Percentiles rank a stretch among this genome's conserved stretches.
Evolutionary conservation across 805 yeast species (phyloP).

Genomic region (Candida tammaniensis): DNA sequence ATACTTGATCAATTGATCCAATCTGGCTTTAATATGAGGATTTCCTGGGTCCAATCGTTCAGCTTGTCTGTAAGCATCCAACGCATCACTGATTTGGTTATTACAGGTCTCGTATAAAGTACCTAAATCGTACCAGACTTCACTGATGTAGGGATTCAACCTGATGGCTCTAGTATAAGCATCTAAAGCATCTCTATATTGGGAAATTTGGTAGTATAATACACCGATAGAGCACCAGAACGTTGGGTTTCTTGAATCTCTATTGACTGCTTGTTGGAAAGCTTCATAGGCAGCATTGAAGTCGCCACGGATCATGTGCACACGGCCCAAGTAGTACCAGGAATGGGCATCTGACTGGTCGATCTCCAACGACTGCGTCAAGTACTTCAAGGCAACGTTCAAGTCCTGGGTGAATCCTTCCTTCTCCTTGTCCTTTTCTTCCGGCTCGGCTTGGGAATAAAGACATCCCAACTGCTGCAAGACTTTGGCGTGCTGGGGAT

Average conservation of each 20-base stretch:
- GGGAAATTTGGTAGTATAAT: slow-evolving; percentile 91
- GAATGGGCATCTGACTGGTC: slow-evolving; percentile 92
- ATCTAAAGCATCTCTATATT: slow-evolving; percentile 93
- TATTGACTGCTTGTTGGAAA: slow-evolving; percentile 96
- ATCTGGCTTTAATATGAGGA: slow-evolving; percentile 89
- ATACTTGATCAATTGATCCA: slow-evolving; percentile 77
- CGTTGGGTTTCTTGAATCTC: slow-evolving; percentile 95
- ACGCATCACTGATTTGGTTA: slow-evolving; percentile 90
- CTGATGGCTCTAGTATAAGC: slow-evolving; percentile 97
- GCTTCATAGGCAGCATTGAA: slow-evolving; percentile 97
- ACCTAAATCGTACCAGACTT: slow-evolving; percentile 98
- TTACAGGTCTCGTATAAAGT: slow-evolving; percentile 96
- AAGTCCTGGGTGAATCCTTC: slow-evolving; percentile 55
- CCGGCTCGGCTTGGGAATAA: slow-evolving; percentile 61
- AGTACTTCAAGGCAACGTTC: slow-evolving; percentile 75
- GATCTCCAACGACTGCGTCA: slow-evolving; percentile 84
- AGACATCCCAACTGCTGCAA: slow-evolving; percentile 94
- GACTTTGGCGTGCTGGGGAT: slow-evolving; percentile 94
- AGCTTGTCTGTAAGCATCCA: slow-evolving; percentile 96
- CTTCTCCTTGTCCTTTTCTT: slow-evolving; percentile 7
- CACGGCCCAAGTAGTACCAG: slow-evolving; percentile 96
- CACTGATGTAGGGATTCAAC: slow-evolving; percentile 91
- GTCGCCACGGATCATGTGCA: slow-evolving; percentile 94
- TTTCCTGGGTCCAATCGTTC: slow-evolving; percentile 92
- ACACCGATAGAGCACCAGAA: slow-evolving; percentile 98